Evolutionary conservation across 805 yeast genomes (phyloP), one percentile per base, ranked within the genome.

Genomic region (Torulaspora franciscae): DNA sequence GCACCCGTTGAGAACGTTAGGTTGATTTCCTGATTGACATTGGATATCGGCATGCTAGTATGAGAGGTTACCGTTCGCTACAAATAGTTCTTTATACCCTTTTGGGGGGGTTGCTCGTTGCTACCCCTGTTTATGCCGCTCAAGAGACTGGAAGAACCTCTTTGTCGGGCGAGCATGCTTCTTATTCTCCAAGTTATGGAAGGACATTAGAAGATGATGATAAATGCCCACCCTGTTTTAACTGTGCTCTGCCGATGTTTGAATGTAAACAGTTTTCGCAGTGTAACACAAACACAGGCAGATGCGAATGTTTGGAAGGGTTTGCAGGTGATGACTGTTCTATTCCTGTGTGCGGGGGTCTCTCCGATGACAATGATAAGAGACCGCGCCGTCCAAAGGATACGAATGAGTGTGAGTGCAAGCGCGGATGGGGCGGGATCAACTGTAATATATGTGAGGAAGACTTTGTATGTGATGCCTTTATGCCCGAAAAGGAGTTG

Each of bases 301-400:
- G 81, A 59, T 93, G 99, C 69, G 95, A 86, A 43, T 93, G 99
- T 68, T 77, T 87, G 34, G 81, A 79, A 30, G 99, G 99, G 0
- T 93, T 83, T 68, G 96, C 96, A 3, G 97, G 98, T 6, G 80
- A 80, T 57, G 96, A 93, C 63, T 93, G 99, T 66, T 76, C 88
- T 1, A 76, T 77, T 56, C 97, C 99, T 2, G 66, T 77, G 19
- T 93, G 99, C 70, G 99, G 98, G 1, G 73, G 87, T 0, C 71
- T 90, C 13, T 66, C 81, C 0, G 81, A 79, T 49, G 89, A 85
- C 27, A 68, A 71, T 45, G 60, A 64, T 30, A 48, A 58, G 23
- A 73, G 98, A 46, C 95, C 95, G 0, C 54, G 75, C 9, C 71
- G 93, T 58, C 66, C 77, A 5, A 68, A 69, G 17, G 75, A 73